Evolutionary conservation across 495 filamentous ascomycete genomes (phyloP).

Genomic region (Hypoxylon rickii): DNA sequence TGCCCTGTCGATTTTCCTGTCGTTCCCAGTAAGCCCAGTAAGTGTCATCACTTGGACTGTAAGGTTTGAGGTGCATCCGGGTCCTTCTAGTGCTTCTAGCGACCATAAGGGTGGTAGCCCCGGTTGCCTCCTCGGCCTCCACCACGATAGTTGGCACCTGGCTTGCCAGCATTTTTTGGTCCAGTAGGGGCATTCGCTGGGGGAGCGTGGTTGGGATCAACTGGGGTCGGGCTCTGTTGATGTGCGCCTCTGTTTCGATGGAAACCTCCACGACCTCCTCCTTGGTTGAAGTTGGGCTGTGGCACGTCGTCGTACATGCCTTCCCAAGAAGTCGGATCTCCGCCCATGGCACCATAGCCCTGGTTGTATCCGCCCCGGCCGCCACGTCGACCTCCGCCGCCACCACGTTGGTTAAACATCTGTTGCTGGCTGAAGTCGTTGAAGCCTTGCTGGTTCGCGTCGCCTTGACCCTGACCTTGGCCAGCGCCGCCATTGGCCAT

Average conservation of each 20-base stretch:
- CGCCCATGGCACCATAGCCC: conserved; percentile 33
- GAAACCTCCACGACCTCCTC: conserved; percentile 58
- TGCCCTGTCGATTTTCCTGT: background rate
- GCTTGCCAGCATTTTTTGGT: conserved; percentile 92
- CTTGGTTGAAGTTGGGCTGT: conserved; percentile 72
- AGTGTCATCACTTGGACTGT: too few relatives aligned
- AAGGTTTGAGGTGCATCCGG: too few relatives aligned
- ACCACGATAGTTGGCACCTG: conserved; percentile 92
- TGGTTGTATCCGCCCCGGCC: conserved; percentile 40
- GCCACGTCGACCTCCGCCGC: conserved; percentile 42
- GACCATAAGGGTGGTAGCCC: conserved; percentile 80
- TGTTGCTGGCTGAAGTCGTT: conserved; percentile 82
- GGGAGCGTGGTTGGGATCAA: conserved; percentile 62
- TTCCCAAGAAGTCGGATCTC: conserved; percentile 82
- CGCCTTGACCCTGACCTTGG: conserved; percentile 42
- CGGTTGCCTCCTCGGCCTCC: conserved; percentile 79
- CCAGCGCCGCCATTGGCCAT: conserved; percentile 52
- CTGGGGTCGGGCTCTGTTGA: conserved; percentile 43
- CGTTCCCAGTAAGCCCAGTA: conserved; percentile 5
- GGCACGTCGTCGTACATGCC: conserved; percentile 99
- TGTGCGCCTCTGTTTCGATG: conserved; percentile 41
- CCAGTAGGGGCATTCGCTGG: conserved; percentile 95
- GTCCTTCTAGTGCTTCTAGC: conserved; percentile 16
- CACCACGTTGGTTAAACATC: conserved; percentile 79
- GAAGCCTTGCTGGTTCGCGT: conserved; percentile 37